These are phyloP conservation scores for Epichloe sp. DNA, from an alignment of 2,329 filamentous ascomycete genomes.

Conservation along the genomic window DNA sequence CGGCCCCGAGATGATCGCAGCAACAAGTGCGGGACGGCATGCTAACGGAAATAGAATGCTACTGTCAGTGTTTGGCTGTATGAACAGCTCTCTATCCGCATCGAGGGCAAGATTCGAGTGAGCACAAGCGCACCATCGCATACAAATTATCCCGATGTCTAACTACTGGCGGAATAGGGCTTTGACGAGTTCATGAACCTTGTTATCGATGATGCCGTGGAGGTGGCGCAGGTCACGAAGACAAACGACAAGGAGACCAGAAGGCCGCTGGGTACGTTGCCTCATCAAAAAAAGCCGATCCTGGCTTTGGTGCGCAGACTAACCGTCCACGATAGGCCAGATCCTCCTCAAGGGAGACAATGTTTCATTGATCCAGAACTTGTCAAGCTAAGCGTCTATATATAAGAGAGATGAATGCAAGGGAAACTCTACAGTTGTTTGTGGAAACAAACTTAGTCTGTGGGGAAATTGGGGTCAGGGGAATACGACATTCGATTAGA, in stretches of 20 bases:
- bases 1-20: not conserved
- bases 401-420: too few species aligned
- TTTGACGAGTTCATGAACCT: conserved; percentile 99
- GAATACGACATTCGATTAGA: not conserved
- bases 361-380: conserved; percentile 63
- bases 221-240: conserved; percentile 78
- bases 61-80: conserved; percentile 94
- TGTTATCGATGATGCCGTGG: conserved; percentile 87
- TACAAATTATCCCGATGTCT: not conserved
- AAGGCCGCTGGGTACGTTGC: conserved; percentile 57
- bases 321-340: conserved; percentile 45
- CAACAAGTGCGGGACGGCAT: conserved; percentile 9
- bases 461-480: not conserved
- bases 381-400: conserved; percentile 3
- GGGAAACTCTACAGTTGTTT: too few species aligned
- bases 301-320: conserved; percentile 9
- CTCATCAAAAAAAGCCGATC: not conserved
- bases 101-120: conserved; percentile 93
- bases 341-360: conserved; percentile 83
- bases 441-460: not conserved
- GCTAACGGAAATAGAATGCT: conserved; percentile 42
- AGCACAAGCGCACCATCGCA: conserved; percentile 15
- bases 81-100: conserved; percentile 85
- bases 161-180: conserved; percentile 40
- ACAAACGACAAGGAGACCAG: conserved; percentile 62